phyloP scores from a whole-genome alignment of 768 basidiomycete genomes.

The Agrocybe praecox region DNA sequence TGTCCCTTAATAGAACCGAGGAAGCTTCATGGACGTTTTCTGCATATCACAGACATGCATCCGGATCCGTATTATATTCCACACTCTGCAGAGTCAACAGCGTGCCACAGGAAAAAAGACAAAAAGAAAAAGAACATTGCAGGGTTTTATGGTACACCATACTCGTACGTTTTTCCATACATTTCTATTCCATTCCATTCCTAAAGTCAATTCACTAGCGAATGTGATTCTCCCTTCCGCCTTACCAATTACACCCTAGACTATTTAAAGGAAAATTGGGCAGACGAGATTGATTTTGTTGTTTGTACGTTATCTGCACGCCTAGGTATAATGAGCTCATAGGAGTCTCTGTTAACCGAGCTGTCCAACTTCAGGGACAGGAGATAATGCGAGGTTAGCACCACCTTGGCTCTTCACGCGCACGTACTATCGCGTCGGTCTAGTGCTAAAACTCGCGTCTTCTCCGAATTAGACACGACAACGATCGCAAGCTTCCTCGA shows the following conservation, averaged over 20 bases:
- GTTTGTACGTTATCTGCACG: conserved; percentile 55
- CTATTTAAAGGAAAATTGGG: conserved; percentile 78
- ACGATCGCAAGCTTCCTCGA: conserved; percentile 79
- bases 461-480: conserved; percentile 66
- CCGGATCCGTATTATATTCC: conserved; percentile 69
- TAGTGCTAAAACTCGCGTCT: background rate
- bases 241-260: conserved; percentile 86
- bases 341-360: background rate
- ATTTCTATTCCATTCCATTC: background rate
- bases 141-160: conserved; percentile 69
- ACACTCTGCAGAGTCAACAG: conserved; percentile 53
- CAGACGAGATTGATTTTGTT: conserved; percentile 86
- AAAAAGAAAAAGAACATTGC: conserved; percentile 55
- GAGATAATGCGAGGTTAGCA: conserved; percentile 68
- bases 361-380: conserved; percentile 56
- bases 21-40: conserved; percentile 70
- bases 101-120: conserved; percentile 70
- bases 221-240: conserved; percentile 80
- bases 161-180: conserved; percentile 49
- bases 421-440: conserved; percentile 9
- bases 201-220: conserved; percentile 38
- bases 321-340: background rate
- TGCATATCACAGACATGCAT: conserved; percentile 86
- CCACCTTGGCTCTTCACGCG: background rate
- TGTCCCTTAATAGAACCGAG: conserved; percentile 37